Conservation (phyloP, 176 grass and related monocot genomes). For the Rhynchospora pubera region DNA sequence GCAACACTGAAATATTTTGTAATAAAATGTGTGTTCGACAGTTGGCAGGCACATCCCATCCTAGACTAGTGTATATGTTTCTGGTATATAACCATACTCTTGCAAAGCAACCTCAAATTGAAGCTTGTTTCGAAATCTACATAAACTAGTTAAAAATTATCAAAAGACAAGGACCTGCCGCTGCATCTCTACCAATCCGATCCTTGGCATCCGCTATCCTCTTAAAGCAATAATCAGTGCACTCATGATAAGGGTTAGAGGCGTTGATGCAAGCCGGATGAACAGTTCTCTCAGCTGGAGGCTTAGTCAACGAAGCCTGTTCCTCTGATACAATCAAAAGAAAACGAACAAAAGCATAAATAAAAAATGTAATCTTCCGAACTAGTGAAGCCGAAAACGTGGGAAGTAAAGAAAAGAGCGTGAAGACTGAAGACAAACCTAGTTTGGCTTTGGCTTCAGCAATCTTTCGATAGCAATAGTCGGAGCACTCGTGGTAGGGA, state of each 20-base stretch:
- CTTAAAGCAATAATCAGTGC: slow-evolving; percentile 41
- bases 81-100: not conserved
- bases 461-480: slow-evolving; percentile 40
- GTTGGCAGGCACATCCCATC: not conserved
- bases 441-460: slow-evolving; percentile 34
- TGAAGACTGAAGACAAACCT: not conserved
- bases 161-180: slow-evolving; percentile 26
- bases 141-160: not conserved
- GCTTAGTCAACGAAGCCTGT: not conserved
- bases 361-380: not conserved
- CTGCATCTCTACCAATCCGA: slow-evolving; percentile 7
- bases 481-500: slow-evolving; percentile 50
- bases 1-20: not conserved
- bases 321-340: not conserved
- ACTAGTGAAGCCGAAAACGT: not conserved
- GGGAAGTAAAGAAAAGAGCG: not conserved
- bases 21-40: not conserved
- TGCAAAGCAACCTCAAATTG: not conserved
- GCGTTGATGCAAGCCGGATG: slow-evolving; percentile 53
- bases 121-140: not conserved
- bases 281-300: slow-evolving; percentile 21
- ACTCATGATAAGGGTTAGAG: slow-evolving; percentile 48
- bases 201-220: slow-evolving; percentile 29
- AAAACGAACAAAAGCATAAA: slow-evolving; percentile 1
- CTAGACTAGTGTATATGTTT: not conserved